Evolutionary conservation across 805 yeast genomes (phyloP).

Genomic region (Teunomyces stri): DNA sequence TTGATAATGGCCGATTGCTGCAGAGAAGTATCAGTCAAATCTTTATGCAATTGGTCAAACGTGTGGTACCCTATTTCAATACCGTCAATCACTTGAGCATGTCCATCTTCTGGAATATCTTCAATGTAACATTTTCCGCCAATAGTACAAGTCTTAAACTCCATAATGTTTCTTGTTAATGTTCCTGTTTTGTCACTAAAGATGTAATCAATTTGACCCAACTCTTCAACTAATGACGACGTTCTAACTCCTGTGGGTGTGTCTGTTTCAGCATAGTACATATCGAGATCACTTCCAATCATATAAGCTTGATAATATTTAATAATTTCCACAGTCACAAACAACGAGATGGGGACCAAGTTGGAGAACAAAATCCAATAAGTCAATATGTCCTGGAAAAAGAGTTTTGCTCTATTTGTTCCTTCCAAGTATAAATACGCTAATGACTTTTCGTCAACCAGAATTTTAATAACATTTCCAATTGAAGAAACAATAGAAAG

Average conservation of each 20-base stretch:
- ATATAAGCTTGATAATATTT: slow-evolving; percentile 93
- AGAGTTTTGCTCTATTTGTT: slow-evolving; percentile 63
- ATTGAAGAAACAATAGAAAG: slow-evolving; percentile 77
- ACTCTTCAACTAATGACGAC: slow-evolving; percentile 91
- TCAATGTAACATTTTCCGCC: slow-evolving; percentile 88
- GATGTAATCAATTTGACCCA: slow-evolving; percentile 94
- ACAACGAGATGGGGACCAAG: slow-evolving; percentile 94
- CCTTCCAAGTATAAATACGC: slow-evolving; percentile 68
- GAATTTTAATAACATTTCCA: slow-evolving; percentile 79
- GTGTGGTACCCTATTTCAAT: slow-evolving; percentile 75
- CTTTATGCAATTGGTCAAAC: slow-evolving; percentile 59
- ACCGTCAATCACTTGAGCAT: slow-evolving; percentile 69
- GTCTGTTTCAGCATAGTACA: slow-evolving; percentile 83
- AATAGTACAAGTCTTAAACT: slow-evolving; percentile 87
- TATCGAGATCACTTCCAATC: slow-evolving; percentile 91
- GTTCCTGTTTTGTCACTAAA: slow-evolving; percentile 99
- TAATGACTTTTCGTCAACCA: slow-evolving; percentile 50
- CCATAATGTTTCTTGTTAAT: slow-evolving; percentile 93
- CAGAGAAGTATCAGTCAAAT: slow-evolving; percentile 41
- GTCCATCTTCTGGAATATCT: slow-evolving; percentile 87
- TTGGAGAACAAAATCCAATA: slow-evolving; percentile 96
- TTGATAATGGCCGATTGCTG: slow-evolving; percentile 52
- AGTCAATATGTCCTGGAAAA: slow-evolving; percentile 84
- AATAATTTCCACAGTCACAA: slow-evolving; percentile 94
- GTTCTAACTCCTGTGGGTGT: slow-evolving; percentile 96